phyloP scores from a whole-genome alignment of 345 rosid genomes.

The Sonneratia alba region DNA sequence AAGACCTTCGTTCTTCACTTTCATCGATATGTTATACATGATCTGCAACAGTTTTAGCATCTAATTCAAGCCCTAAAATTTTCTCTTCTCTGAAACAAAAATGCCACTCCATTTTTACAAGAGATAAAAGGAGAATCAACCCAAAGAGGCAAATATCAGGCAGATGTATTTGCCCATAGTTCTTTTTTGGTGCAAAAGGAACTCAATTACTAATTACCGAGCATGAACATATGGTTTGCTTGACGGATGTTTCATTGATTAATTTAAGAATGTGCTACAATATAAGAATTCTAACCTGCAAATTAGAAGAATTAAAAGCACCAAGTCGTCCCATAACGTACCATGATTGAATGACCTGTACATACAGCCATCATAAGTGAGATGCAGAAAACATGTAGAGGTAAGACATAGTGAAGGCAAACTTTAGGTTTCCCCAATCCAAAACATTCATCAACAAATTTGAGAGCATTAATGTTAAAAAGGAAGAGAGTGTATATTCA shows the following conservation, averaged over 20 bases:
- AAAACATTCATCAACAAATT: no score
- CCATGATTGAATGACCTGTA: conserved; percentile 88
- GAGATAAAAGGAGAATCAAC: no score
- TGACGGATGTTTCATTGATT: neutral
- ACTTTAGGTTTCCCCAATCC: neutral
- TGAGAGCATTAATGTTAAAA: neutral
- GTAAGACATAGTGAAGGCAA: neutral
- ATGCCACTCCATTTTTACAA: no score
- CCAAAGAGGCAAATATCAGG: no score
- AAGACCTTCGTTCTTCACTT: neutral
- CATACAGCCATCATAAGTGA: neutral
- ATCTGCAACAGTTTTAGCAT: no score
- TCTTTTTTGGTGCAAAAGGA: neutral
- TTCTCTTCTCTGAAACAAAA: no score
- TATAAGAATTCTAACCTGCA: conserved; percentile 53
- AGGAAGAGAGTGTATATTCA: conserved; percentile 7
- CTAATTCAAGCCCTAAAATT: no score
- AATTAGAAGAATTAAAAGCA: conserved; percentile 80
- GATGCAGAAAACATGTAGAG: neutral
- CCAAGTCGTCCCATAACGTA: conserved; percentile 95
- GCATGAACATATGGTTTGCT: neutral
- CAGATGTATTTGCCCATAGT: neutral
- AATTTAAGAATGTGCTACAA: neutral
- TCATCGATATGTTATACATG: neutral
- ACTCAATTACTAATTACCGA: neutral